These are phyloP conservation scores for Clitocybe nebularis DNA, from an alignment of 1,284 basidiomycete species.

Conservation along the genomic window DNA sequence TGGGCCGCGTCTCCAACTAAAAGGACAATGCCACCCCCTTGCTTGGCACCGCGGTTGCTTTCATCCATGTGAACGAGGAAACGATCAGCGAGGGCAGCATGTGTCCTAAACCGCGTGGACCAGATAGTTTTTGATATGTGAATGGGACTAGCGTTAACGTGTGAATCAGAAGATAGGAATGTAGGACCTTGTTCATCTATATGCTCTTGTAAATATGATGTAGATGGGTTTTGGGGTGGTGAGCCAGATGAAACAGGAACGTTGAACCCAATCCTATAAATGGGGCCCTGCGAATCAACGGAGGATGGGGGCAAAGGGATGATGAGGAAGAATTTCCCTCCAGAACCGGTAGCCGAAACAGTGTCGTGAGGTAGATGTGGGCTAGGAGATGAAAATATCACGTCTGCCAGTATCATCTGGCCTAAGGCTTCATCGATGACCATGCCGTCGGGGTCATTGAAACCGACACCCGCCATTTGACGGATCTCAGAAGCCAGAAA, in stretches of 20 bases:
- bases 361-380: conserved; percentile 13
- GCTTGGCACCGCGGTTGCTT: conserved; percentile 3
- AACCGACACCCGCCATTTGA: conserved; percentile 27
- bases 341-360: conserved; percentile 14
- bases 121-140: conserved; percentile 29
- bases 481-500: conserved; percentile 24
- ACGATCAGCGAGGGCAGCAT: conserved; percentile 33
- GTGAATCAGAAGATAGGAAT: conserved; percentile 25
- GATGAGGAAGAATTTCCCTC: conserved; percentile 22
- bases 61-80: conserved; percentile 25
- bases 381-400: conserved; percentile 23
- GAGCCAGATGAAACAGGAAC: conserved; percentile 22
- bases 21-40: conserved; percentile 25
- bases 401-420: conserved; percentile 33
- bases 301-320: conserved; percentile 21
- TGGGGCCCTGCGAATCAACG: conserved; percentile 9
- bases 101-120: conserved; percentile 33
- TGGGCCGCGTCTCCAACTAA: conserved; percentile 43
- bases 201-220: conserved; percentile 31
- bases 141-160: conserved; percentile 25
- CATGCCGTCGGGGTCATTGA: conserved; percentile 31
- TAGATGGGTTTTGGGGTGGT: conserved; percentile 27
- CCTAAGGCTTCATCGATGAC: conserved; percentile 21
- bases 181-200: conserved; percentile 27
- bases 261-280: conserved; percentile 28